These are phyloP conservation scores for Metschnikowia matae DNA, from an alignment of 805 yeast species.

Conservation along the genomic window DNA sequence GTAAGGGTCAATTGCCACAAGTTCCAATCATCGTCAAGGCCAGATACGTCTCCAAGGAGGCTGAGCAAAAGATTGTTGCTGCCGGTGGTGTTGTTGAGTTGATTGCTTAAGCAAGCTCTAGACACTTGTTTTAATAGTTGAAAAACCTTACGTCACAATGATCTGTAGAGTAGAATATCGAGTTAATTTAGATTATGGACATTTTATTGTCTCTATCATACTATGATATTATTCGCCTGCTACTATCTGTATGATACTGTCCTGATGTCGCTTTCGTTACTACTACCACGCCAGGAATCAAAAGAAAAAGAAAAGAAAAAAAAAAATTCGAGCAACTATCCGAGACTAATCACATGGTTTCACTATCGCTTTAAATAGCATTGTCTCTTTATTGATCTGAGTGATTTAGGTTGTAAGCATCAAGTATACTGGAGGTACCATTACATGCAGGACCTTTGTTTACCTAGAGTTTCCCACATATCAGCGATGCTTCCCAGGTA, in stretches of 20 bases:
- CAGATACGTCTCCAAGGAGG: slow-evolving; percentile 97
- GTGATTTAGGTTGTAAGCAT: neutral
- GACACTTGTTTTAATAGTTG: slow-evolving; percentile 19
- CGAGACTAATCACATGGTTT: too few species aligned
- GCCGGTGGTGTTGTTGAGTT: slow-evolving; percentile 99
- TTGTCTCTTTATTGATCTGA: neutral
- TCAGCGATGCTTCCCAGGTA: neutral
- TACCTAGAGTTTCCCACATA: neutral
- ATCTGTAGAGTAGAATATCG: neutral
- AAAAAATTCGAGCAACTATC: too few species aligned
- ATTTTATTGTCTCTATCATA: too few species aligned
- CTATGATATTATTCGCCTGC: too few species aligned
- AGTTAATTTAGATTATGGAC: too few species aligned
- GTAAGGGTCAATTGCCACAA: slow-evolving; percentile 97
- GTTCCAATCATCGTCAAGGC: slow-evolving; percentile 99
- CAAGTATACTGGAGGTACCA: neutral
- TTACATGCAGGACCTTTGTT: neutral
- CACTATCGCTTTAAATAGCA: too few species aligned
- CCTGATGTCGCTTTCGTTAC: too few species aligned
- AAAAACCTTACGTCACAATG: slow-evolving; percentile 9
- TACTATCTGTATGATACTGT: too few species aligned
- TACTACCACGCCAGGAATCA: too few species aligned
- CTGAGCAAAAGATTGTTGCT: slow-evolving; percentile 99
- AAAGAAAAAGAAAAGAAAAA: too few species aligned
- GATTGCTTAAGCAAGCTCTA: slow-evolving; percentile 66